These are phyloP conservation scores for Trichosporon asahii DNA, from an alignment of 1,284 basidiomycete species.

Conservation along the genomic window DNA sequence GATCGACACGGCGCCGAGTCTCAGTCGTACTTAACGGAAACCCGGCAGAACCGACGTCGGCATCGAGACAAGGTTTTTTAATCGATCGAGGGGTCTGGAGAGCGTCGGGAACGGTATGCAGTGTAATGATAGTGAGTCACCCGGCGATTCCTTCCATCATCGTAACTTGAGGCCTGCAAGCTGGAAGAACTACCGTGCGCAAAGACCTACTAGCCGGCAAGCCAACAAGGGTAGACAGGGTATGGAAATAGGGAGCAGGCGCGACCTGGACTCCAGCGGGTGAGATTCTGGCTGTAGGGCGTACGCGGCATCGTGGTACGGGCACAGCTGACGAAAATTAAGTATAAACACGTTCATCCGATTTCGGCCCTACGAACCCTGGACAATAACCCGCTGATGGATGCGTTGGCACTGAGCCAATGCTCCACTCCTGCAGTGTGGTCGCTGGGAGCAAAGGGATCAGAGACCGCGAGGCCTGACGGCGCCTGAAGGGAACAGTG, in stretches of 20 bases:
- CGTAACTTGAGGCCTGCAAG: not conserved
- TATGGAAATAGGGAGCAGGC: not conserved
- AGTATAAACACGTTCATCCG: not conserved
- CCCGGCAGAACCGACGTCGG: not conserved
- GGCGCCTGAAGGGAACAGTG: not conserved
- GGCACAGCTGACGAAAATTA: not conserved
- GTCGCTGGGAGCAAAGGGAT: not conserved
- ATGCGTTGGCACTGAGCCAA: not conserved
- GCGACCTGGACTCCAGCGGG: not conserved
- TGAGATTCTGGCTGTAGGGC: not conserved
- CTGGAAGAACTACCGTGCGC: not conserved
- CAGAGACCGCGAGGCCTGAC: not conserved
- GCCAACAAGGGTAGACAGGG: not conserved
- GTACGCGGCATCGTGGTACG: not conserved
- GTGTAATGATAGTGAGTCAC: not conserved
- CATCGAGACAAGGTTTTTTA: not conserved
- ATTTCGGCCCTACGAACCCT: not conserved
- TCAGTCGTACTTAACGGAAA: not conserved
- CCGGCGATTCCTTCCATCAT: not conserved
- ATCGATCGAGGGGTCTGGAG: not conserved
- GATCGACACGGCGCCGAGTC: not conserved
- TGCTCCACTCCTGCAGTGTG: not conserved
- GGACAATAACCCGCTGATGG: not conserved
- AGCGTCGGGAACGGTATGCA: not conserved
- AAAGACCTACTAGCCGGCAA: not conserved